These are phyloP conservation scores for Trichosporon sp. DNA, from an alignment of 1,284 basidiomycete species.

Conservation along the genomic window DNA sequence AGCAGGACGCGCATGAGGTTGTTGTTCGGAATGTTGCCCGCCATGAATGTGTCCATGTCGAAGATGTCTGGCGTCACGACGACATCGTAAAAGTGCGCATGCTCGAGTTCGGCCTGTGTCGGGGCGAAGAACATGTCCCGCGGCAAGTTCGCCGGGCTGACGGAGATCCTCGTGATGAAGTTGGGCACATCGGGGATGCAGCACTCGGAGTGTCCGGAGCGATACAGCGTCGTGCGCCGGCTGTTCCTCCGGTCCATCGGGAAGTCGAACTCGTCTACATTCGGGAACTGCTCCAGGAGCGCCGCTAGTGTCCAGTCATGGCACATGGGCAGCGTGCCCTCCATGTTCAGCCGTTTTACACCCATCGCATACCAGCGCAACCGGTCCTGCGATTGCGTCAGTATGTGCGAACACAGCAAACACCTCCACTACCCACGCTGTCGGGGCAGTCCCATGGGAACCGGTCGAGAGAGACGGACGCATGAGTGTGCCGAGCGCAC, in stretches of 20 bases:
- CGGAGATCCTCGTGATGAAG: background rate
- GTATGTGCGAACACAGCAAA: background rate
- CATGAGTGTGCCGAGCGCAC: background rate
- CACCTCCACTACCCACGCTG: background rate
- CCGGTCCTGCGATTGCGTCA: background rate
- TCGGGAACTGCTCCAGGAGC: background rate
- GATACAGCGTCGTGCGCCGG: background rate
- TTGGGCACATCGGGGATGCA: background rate
- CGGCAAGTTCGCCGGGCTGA: background rate
- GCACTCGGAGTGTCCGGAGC: background rate
- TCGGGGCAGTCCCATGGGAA: slow-evolving; percentile 9
- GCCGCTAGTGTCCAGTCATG: background rate
- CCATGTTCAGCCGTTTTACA: background rate
- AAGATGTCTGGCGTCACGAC: background rate
- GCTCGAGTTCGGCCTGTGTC: background rate
- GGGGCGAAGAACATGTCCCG: background rate
- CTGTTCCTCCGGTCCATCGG: background rate
- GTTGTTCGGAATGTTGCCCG: background rate
- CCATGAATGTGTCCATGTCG: background rate
- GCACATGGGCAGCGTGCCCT: background rate
- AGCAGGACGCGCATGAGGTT: background rate
- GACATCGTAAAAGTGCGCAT: background rate
- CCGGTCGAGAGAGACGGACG: background rate
- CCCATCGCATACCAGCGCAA: background rate
- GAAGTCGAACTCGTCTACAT: background rate